Percentiles rank a stretch among this genome's conserved stretches.
Conservation (phyloP, 208 protist genomes). For the Leishmania braziliensis region DNA sequence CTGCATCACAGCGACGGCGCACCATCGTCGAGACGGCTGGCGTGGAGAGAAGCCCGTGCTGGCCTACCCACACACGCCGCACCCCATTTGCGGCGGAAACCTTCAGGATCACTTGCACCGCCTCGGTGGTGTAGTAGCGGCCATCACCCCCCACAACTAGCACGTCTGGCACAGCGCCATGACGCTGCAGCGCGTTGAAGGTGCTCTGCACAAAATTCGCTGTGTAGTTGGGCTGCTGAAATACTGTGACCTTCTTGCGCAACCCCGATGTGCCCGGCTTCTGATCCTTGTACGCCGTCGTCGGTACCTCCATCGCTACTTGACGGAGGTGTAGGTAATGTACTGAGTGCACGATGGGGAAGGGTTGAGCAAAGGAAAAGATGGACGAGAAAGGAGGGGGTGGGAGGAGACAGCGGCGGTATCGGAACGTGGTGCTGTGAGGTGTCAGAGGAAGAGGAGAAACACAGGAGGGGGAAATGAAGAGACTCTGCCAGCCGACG, state of each 20-base stretch:
- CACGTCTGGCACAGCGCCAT: conserved; percentile 52
- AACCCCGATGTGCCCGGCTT: conserved; percentile 97
- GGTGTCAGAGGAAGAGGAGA: background rate
- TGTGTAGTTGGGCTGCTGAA: conserved; percentile 93
- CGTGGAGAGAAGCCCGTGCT: conserved; percentile 95
- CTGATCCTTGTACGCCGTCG: conserved; percentile 83
- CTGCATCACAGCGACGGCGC: conserved; percentile 61
- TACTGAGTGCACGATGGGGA: background rate
- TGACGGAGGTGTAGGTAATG: background rate
- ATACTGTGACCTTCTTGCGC: conserved; percentile 95
- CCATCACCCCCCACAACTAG: conserved; percentile 98
- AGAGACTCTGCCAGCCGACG: background rate
- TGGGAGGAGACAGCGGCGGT: background rate
- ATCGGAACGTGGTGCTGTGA: conserved; percentile 1
- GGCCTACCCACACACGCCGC: conserved; percentile 84
- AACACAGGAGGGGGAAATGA: background rate
- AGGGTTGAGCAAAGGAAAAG: background rate
- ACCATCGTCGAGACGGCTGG: conserved; percentile 96
- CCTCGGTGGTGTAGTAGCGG: conserved; percentile 92
- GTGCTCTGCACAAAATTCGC: conserved; percentile 98
- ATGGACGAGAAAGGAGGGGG: background rate
- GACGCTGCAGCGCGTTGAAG: conserved; percentile 89
- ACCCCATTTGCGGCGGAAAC: conserved; percentile 95
- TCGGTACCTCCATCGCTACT: conserved; percentile 39
- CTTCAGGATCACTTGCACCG: conserved; percentile 94